phyloP scores from a whole-genome alignment of 2,329 filamentous ascomycete species.

The Xylariaceae sp. region DNA sequence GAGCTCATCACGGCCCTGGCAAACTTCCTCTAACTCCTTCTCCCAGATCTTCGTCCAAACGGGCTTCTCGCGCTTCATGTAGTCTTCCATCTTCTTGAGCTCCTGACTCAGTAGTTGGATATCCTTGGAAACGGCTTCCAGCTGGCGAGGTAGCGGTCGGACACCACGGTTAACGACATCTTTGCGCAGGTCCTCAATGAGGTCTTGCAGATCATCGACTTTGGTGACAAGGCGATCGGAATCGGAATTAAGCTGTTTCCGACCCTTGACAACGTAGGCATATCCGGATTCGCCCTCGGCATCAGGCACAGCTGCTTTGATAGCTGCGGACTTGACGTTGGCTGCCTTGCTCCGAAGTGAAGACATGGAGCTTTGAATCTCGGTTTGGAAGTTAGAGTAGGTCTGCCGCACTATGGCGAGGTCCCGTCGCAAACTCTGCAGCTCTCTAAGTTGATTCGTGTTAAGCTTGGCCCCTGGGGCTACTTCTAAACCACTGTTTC shows the following conservation, averaged over 20 bases:
- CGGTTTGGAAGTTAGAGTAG: constrained; percentile 83
- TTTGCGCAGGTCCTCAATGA: constrained; percentile 94
- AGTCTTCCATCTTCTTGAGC: constrained; percentile 90
- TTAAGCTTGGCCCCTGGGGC: constrained; percentile 40
- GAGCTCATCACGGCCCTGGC: constrained; percentile 89
- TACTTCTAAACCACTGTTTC: constrained; percentile 31
- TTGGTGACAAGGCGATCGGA: constrained; percentile 85
- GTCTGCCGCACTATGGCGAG: constrained; percentile 89
- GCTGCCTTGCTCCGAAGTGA: constrained; percentile 74
- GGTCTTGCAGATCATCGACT: constrained; percentile 95
- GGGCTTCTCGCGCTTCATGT: constrained; percentile 85
- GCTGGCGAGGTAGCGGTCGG: constrained; percentile 80
- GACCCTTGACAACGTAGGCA: constrained; percentile 76
- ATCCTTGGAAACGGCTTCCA: constrained; percentile 85
- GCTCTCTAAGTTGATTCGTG: constrained; percentile 64
- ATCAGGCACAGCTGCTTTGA: constrained; percentile 64
- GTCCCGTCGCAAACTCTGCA: constrained; percentile 79
- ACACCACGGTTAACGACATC: constrained; percentile 93
- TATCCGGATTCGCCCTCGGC: constrained; percentile 76
- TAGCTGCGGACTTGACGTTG: constrained; percentile 70
- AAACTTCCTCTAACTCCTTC: constrained; percentile 91
- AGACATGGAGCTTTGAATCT: constrained; percentile 83
- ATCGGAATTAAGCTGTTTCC: constrained; percentile 79
- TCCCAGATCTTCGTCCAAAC: constrained; percentile 99
- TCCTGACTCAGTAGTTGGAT: constrained; percentile 76